Evolutionary conservation across 441 rosid species (phyloP), one percentile per base, ranked within the genome.

Genomic region (Croton laevigatus): DNA sequence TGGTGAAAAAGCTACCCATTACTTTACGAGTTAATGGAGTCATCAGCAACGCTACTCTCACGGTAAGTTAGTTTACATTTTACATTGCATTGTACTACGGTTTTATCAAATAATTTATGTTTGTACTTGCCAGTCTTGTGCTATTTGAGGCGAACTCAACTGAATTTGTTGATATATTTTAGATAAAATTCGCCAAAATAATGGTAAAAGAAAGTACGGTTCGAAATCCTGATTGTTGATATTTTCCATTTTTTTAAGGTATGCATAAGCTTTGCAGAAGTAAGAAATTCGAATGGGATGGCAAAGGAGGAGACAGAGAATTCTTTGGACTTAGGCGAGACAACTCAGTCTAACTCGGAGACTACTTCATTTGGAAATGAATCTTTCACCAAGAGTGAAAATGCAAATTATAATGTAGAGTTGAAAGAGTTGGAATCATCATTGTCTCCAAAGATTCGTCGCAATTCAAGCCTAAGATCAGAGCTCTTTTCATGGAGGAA

Each of bases 261-360:
- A 54, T 10, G 62, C 36, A 71, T 83, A 22, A 75, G 81, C 60
- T 80, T 80, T 32, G 71, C 79, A 8, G 82, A 76, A 74, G 75
- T 77, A 44, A 78, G 81, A 54, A 48, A 45, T 59, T 49, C 61
- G 5, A 5, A 36, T 5, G 79, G 79, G 32, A n/a, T n/a, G n/a
- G 69, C 20, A 73, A 58, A 59, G 36, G 59, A 34, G 12, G 63
- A 40, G 20, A 71, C 20, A 38, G 13, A 20, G 32, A 51, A 55
- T 54, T 65, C 61, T 20, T 54, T 11, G 8, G 76, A 75, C 9
- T 76, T 74, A 13, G 76, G 58, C 14, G 68, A 61, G 59, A 73
- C 79, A 5, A 22, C 75, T 67, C 44, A 20, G 38, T 62, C 49
- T 44, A 55, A 74, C 75, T 65, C 70, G 1, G 73, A 60, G n/a